Evolutionary conservation across 805 yeast genomes (phyloP), one percentile per base, ranked within the genome.

Genomic region (Candida chauliodis): DNA sequence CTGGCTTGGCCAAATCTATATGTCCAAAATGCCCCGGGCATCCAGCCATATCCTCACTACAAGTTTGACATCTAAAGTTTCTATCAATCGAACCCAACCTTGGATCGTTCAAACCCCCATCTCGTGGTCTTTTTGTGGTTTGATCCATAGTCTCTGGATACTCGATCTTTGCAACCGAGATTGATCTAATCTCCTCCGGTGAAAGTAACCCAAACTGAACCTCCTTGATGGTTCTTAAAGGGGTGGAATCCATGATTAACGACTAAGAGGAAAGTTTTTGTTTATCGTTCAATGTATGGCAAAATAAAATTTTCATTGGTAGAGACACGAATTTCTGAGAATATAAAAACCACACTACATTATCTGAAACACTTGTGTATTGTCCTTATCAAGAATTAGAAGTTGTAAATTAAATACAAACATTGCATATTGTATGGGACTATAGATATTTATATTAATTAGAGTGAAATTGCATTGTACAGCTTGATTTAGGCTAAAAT

Each of bases 1-100:
- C 99, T 10, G 99, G 99, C 60, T 91, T 93, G 24, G 99, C 98
- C 48, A 93, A 74, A 60, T 93, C 99, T 45, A 93, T 93, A 58
- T 93, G 99, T 50, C 99, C 99, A 66, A 93, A 93, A 69, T 93
- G 99, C 43, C 99, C 99, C 0, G 98, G 98, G 66, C 99, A 93
- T 61, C 93, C 98, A 44, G 91, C 87, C 97, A 93, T 93, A 53
- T 91, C 96, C 63, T 93, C 99, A 55, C 96, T 95, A 75, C 99
- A 93, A 17, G 99, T 93, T 72, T 91, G 98, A 74, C 99, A 93
- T 70, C 87, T 88, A 75, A 85, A 86, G 61, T 90, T 91, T 62
- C 99, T 82, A 65, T 93, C 99, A 52, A 93, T 90, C 4, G 97
- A 85, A 36, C 99, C 99, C 45, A 93, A 73, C 53, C 98, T 81